A percentile compares a stretch with the other conserved stretches of the same genome.
phyloP scores from a whole-genome alignment of 2,329 filamentous ascomycete genomes.

The Aspergillus chevalieri region DNA sequence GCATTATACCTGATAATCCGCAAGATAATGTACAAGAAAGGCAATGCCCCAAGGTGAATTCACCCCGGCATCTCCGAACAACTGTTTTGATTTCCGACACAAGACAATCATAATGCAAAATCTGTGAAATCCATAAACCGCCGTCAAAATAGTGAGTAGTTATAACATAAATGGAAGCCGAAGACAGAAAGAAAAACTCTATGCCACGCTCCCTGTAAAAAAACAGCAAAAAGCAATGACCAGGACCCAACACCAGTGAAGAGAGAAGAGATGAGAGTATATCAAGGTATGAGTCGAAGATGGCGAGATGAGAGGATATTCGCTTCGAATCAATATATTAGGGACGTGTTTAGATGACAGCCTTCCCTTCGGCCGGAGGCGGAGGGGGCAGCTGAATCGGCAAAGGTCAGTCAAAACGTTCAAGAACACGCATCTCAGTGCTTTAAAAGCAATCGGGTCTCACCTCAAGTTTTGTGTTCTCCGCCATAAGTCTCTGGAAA shows the following conservation, averaged over 20 bases:
- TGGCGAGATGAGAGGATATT: conserved; percentile 3
- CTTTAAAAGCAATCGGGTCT: conserved; percentile 11
- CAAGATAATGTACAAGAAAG: conserved; percentile 31
- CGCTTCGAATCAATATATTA: conserved; percentile 2
- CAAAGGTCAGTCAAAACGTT: not conserved
- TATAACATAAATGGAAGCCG: conserved; percentile 22
- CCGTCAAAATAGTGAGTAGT: conserved; percentile 20
- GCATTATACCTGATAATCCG: conserved; percentile 27
- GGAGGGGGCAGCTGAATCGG: conserved; percentile 29
- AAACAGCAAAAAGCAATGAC: conserved; percentile 21
- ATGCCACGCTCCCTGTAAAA: conserved; percentile 27
- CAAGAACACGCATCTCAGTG: not conserved
- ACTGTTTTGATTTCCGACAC: conserved; percentile 10
- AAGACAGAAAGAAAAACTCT: conserved; percentile 22
- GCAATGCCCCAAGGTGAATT: conserved; percentile 7
- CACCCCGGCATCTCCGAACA: conserved; percentile 7
- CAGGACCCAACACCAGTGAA: conserved; percentile 35
- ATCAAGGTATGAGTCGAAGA: conserved; percentile 9
- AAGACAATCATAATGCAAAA: conserved; percentile 17
- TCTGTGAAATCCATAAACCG: conserved; percentile 20
- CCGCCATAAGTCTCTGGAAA: conserved; percentile 89
- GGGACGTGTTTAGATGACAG: conserved; percentile 24
- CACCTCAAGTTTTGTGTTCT: conserved; percentile 77
- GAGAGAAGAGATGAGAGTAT: conserved; percentile 26
- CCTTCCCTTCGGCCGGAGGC: conserved; percentile 31